Evolutionary conservation across 352 stramenopile species (phyloP).

Genomic region (Phytophthora vignae): DNA sequence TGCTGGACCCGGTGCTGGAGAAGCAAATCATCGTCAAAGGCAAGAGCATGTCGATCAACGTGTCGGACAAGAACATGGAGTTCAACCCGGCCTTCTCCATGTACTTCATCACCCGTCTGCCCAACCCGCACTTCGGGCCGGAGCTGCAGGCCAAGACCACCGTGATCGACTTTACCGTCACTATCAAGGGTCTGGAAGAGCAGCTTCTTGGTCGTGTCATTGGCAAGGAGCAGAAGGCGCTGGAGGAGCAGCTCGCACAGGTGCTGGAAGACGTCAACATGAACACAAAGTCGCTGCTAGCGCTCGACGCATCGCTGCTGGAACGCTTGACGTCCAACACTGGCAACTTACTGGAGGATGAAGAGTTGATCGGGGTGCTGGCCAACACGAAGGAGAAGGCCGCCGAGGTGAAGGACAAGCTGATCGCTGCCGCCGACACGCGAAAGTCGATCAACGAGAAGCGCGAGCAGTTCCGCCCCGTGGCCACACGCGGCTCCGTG

Average conservation of each 20-base stretch:
- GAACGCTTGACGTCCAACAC: slow-evolving; percentile 97
- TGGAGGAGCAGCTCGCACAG: slow-evolving; percentile 98
- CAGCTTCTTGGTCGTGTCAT: slow-evolving; percentile 98
- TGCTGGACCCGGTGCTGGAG: slow-evolving; percentile 98
- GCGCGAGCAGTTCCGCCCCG: slow-evolving; percentile 97
- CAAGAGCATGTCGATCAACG: slow-evolving; percentile 97
- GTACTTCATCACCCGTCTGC: slow-evolving; percentile 98
- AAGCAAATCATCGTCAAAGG: slow-evolving; percentile 97
- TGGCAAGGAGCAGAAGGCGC: slow-evolving; percentile 97
- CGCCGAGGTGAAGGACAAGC: slow-evolving; percentile 98
- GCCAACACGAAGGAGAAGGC: slow-evolving; percentile 99
- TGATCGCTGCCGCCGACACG: slow-evolving; percentile 97
- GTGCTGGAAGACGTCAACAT: slow-evolving; percentile 98
- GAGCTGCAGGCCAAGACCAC: slow-evolving; percentile 99
- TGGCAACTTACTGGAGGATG: slow-evolving; percentile 98
- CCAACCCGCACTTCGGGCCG: slow-evolving; percentile 98
- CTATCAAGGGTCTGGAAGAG: slow-evolving; percentile 96
- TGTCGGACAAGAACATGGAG: slow-evolving; percentile 99
- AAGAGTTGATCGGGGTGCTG: slow-evolving; percentile 98
- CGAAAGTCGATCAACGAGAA: slow-evolving; percentile 98
- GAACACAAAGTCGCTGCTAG: slow-evolving; percentile 97
- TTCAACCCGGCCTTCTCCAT: slow-evolving; percentile 98
- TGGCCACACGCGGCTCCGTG: slow-evolving; percentile 97
- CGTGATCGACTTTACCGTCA: slow-evolving; percentile 99
- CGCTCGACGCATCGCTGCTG: slow-evolving; percentile 96